Conservation (phyloP, 345 rosid species). For the Eucalyptus lansdowneana region DNA sequence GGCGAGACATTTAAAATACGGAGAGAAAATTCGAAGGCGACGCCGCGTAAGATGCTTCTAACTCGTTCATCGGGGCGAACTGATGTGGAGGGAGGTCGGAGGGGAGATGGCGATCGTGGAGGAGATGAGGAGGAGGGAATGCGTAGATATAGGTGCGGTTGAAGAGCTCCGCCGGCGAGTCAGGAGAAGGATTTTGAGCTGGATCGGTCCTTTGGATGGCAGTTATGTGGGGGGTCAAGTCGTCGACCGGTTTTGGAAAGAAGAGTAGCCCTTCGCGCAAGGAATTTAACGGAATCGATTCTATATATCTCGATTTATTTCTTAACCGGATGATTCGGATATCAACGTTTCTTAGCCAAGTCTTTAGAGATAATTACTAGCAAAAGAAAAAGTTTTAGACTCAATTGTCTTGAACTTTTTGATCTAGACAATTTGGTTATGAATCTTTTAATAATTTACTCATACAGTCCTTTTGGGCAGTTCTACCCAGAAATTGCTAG, state of each 20-base stretch:
- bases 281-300: neutral
- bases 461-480: neutral
- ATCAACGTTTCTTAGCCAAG: neutral
- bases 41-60: neutral
- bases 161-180: neutral
- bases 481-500: accelerated
- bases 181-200: neutral
- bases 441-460: neutral
- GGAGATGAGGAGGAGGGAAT: neutral
- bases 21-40: neutral
- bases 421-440: neutral
- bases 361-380: neutral
- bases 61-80: neutral
- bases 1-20: neutral
- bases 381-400: no score
- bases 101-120: neutral
- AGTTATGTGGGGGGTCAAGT: neutral
- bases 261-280: neutral
- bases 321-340: neutral
- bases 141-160: neutral
- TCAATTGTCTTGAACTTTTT: neutral
- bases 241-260: neutral
- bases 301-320: neutral
- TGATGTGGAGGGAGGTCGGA: no score
- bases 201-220: neutral